Evolutionary conservation across 1,139 yeast species (phyloP).

Genomic region (Arxiozyma heterogenica): DNA sequence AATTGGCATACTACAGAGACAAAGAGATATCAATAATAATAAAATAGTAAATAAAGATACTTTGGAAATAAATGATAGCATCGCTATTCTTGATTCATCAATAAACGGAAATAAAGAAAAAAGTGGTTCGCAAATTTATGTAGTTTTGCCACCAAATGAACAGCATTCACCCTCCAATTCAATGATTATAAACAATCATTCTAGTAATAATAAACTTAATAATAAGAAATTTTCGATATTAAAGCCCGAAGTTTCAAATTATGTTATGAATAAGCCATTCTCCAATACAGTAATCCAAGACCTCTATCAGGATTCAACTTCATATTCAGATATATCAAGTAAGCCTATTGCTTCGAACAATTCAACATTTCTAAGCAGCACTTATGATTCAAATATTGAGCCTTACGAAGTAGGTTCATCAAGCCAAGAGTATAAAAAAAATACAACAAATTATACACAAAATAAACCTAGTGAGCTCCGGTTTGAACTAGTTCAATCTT

Average conservation of each 20-base stretch:
- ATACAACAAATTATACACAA: neutral
- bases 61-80: neutral
- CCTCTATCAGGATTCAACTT: neutral
- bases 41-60: neutral
- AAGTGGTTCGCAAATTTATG: neutral
- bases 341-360: neutral
- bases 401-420: neutral
- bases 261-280: neutral
- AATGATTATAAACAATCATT: no score
- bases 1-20: constrained; percentile 55
- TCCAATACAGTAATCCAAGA: neutral
- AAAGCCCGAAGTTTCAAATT: neutral
- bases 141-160: constrained; percentile 1
- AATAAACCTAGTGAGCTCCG: constrained; percentile 8
- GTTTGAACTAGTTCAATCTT: constrained; percentile 16
- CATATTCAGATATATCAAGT: neutral
- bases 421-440: neutral
- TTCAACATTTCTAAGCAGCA: neutral
- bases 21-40: neutral
- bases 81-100: neutral
- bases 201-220: neutral
- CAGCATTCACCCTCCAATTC: neutral
- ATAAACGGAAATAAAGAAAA: neutral
- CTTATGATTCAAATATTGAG: no score
- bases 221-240: neutral